Evolutionary conservation across 2,329 filamentous ascomycete genomes (phyloP).

Genomic region (Rhynchosporium secalis): DNA sequence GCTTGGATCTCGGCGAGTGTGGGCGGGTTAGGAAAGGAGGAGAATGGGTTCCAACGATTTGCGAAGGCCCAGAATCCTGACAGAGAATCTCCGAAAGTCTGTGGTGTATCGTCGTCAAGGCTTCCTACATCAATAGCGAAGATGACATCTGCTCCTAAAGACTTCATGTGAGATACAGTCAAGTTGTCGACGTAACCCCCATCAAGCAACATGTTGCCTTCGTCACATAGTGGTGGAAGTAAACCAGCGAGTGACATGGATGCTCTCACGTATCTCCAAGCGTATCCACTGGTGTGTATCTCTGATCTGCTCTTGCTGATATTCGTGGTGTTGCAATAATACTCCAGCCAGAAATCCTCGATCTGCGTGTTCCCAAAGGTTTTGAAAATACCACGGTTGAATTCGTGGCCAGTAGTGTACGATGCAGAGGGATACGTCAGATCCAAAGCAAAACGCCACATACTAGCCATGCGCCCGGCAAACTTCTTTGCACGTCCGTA

Average conservation of each 20-base stretch:
- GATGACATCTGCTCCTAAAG: conserved; percentile 86
- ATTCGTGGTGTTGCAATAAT: conserved; percentile 99
- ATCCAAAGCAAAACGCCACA: conserved; percentile 97
- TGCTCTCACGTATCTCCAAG: conserved; percentile 94
- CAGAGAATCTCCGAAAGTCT: conserved; percentile 89
- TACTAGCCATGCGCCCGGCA: conserved; percentile 95
- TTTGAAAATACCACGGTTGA: conserved; percentile 99
- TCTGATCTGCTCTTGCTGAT: conserved; percentile 92
- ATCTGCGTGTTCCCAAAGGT: conserved; percentile 96
- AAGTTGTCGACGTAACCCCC: conserved; percentile 97
- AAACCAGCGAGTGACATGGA: conserved; percentile 96
- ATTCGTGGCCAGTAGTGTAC: conserved; percentile 97
- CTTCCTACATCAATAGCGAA: conserved; percentile 95
- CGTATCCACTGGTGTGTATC: conserved; percentile 94
- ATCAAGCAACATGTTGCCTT: conserved; percentile 94
- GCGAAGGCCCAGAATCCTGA: conserved; percentile 93
- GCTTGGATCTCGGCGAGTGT: conserved; percentile 96
- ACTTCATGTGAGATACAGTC: conserved; percentile 96
- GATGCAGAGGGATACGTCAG: conserved; percentile 94
- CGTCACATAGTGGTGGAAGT: conserved; percentile 90
- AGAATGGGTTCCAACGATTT: conserved; percentile 98
- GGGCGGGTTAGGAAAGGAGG: conserved; percentile 82
- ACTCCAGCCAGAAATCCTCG: conserved; percentile 98
- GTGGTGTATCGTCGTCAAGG: conserved; percentile 87
- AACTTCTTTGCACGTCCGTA: conserved; percentile 98